Evolutionary conservation across 1,284 basidiomycete genomes (phyloP).

Genomic region (Chalciporus piperatoides): DNA sequence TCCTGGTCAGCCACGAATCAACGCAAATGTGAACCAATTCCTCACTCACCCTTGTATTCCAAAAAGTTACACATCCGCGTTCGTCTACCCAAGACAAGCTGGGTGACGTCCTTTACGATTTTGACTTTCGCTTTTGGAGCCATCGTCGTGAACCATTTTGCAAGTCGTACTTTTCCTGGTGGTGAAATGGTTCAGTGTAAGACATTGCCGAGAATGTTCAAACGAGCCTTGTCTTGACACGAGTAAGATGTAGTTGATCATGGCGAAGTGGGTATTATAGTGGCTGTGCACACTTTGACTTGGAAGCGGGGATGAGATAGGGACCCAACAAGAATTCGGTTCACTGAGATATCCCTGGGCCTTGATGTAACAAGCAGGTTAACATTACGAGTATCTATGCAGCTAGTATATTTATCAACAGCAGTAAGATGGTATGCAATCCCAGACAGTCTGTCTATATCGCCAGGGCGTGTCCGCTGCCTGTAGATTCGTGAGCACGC

Average conservation of each 20-base stretch:
- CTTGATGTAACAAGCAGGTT: neutral
- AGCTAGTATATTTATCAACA: neutral
- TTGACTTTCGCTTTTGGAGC: conserved; percentile 93
- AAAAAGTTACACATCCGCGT: conserved; percentile 99
- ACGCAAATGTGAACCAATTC: neutral
- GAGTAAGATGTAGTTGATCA: conserved; percentile 89
- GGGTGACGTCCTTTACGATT: conserved; percentile 99
- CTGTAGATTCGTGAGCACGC: conserved; percentile 9
- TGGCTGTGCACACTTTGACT: conserved; percentile 26
- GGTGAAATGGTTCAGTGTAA: conserved; percentile 15
- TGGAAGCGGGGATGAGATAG: neutral
- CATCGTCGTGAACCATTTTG: conserved; percentile 99
- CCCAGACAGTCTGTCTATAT: neutral
- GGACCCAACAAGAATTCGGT: neutral
- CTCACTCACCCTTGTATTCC: conserved; percentile 89
- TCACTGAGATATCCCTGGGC: neutral
- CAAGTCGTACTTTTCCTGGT: conserved; percentile 95
- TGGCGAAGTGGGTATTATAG: conserved; percentile 29
- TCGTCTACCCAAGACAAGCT: conserved; percentile 92
- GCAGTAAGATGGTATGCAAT: neutral
- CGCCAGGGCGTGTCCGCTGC: neutral
- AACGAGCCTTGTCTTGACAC: conserved; percentile 89
- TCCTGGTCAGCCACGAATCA: conserved; percentile 1
- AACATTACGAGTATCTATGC: neutral
- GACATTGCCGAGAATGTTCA: conserved; percentile 5